These are phyloP conservation scores for Podosphaera fusca DNA, from an alignment of 2,329 filamentous ascomycete genomes.

Conservation along the genomic window DNA sequence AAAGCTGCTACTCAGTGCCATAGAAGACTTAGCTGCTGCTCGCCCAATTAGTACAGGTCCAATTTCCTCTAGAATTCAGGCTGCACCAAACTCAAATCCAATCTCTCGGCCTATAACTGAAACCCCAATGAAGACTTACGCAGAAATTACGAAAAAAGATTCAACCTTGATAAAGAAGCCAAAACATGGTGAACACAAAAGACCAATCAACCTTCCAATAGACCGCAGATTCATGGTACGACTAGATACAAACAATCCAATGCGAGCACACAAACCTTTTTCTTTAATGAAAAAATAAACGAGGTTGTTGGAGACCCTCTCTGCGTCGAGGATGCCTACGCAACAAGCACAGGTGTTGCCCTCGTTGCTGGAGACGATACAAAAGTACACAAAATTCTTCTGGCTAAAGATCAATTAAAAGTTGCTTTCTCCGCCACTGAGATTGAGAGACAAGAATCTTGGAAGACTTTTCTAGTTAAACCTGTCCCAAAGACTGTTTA, in stretches of 20 bases:
- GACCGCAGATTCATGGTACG: not conserved
- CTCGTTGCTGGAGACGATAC: not conserved
- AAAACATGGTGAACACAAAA: not conserved
- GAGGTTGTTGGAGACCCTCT: not conserved
- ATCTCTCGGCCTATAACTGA: not conserved
- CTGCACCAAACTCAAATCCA: not conserved
- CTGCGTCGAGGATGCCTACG: not conserved
- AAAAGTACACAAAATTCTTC: not conserved
- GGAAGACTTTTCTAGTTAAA: not conserved
- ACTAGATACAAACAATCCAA: not conserved
- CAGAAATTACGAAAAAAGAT: not conserved
- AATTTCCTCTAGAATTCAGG: not conserved
- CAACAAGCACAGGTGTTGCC: not conserved
- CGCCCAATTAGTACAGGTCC: not conserved
- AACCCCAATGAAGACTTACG: not conserved
- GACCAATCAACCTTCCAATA: not conserved
- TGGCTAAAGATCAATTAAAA: not conserved
- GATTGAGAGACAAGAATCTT: not conserved
- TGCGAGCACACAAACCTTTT: not conserved
- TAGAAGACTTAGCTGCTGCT: not conserved
- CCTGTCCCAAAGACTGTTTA: not conserved
- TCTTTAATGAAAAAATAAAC: not conserved
- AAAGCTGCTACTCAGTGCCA: not conserved
- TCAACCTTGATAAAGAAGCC: not conserved
- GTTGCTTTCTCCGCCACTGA: not conserved